Evolutionary conservation across 192 early-diverging fungal species (phyloP), one percentile per base, ranked within the genome.

Genomic region (Podila epicladia): DNA sequence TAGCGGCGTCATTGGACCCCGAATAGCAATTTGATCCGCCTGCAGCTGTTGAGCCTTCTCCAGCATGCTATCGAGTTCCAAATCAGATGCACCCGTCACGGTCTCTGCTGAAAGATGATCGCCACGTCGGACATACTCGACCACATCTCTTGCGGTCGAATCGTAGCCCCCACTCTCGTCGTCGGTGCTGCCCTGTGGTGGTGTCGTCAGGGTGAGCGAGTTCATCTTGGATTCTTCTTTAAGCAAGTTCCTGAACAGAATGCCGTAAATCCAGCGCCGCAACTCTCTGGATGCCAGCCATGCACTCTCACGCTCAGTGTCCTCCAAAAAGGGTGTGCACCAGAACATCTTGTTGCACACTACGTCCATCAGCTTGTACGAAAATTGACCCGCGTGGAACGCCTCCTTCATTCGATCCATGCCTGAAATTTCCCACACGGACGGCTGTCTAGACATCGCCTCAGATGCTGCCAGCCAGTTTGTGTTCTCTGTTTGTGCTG

Each of bases 261-360:
- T 67, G 19, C 83, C 76, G 70, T 89, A 89, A 5, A 85, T 64
- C 65, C 73, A 82, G 26, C 83, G 74, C 31, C 87, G 71, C 33
- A 89, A 33, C 31, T 82, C 71, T 45, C 80, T 69, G 8, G 85
- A 84, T 1, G 73, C 72, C 26, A 80, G 17, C 84, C 85, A 85
- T 28, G 82, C 75, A 31, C 63, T 73, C 63, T 79, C 82, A 29
- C 73, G 68, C 50, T 82, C 72, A 19, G 72, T 65, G 49, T 89
- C 87, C 64, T 89, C 87, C 45, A 89, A 33, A 65, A 87, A 85
- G 4, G 84, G 69, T n/a, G 69, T 71, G 29, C 79, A 79, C 87
- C 87, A 89, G 60, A 86, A 87, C 62, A 69, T 80, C 26, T 61
- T 38, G 33, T 59, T 83, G 2, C 58, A 64, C 9, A 83, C 58